Base-by-base conservation (phyloP, 2,329 filamentous ascomycete genomes). In the Incumbomyces delicatus region DNA sequence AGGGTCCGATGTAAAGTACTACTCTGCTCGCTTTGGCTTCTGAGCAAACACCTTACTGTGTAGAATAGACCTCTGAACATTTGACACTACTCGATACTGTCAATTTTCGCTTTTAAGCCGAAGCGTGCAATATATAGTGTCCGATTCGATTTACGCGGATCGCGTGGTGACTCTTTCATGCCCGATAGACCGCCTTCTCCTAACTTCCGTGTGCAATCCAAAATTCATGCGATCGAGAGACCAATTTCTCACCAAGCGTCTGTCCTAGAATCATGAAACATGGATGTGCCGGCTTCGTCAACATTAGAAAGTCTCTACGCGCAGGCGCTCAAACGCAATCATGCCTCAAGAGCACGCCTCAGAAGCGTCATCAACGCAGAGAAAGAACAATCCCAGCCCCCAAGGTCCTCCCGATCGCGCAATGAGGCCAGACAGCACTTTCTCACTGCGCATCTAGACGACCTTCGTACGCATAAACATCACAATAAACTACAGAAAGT, bases 1-100 rank as follows among this genome's bases (percentile, higher is more conserved):
- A 13, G 34, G n/a, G 13, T 45, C 18, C 13, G 33, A 30, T 45
- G 42, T 45, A 45, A 38, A 37, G 20, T 37, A 45, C 38, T 10
- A 16, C 34, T 38, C 17, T 38, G 42, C 42, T 45, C 42, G 32
- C 8, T 38, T 27, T 17, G 32, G n/a, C 14, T 27, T 38, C 8
- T 31, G 42, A 45, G 42, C 42, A 38, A 7, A 14, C 11, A 16
- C 27, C 30, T 44, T 35, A 35, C 17, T 18, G 22, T 44, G 41
- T 44, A 44, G 31, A 44, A 18, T 44, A 44, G 32, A 22, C 29
- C 29, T n/a, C 29, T 13, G 11, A 27, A 22, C 27, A 27, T n/a
- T 10, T 27, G n/a, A 32, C 3, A 17, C 14, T 11, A 8, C 14
- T 30, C 29, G 14, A 14, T 10, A 6, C 29, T 13, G 27, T 33